phyloP scores from a whole-genome alignment of 31 red algal species.

The Porphyra umbilicalis region DNA sequence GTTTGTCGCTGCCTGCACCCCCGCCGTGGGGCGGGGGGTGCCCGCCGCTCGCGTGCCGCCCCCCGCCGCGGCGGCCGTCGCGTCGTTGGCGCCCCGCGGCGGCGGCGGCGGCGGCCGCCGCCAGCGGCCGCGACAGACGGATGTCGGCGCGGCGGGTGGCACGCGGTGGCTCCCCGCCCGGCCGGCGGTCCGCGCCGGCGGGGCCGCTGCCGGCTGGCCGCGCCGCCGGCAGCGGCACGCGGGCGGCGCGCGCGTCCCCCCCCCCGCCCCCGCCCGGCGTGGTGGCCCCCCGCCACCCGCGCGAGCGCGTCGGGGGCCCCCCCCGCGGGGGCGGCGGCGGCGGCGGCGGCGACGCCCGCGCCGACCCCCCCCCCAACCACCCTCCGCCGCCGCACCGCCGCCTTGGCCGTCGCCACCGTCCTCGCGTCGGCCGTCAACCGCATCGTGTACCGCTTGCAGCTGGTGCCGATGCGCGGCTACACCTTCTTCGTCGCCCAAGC shows the following conservation, averaged over 20 bases:
- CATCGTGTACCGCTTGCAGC: slow-evolving; percentile 8
- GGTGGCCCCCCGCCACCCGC: background rate
- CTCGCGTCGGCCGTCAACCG: slow-evolving; percentile 6
- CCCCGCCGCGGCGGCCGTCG: background rate
- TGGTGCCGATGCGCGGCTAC: slow-evolving; percentile 15
- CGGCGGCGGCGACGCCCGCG: background rate
- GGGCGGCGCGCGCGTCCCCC: background rate
- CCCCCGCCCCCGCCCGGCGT: background rate
- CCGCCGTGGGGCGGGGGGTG: background rate
- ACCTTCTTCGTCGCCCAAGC: slow-evolving; percentile 12
- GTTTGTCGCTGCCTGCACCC: background rate
- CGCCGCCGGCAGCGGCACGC: no score
- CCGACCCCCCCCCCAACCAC: background rate
- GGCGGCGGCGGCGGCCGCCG: background rate
- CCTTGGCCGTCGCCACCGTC: background rate
- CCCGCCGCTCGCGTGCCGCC: background rate
- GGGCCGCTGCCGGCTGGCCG: no score
- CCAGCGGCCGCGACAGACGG: background rate
- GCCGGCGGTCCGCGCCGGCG: background rate
- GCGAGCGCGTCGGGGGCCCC: background rate
- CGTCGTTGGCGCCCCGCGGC: background rate
- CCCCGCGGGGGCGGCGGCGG: background rate
- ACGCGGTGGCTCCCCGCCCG: background rate
- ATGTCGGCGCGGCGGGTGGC: background rate
- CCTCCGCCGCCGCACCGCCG: background rate